phyloP scores from a whole-genome alignment of 2,329 filamentous ascomycete species.

The Penicillium glabrum region DNA sequence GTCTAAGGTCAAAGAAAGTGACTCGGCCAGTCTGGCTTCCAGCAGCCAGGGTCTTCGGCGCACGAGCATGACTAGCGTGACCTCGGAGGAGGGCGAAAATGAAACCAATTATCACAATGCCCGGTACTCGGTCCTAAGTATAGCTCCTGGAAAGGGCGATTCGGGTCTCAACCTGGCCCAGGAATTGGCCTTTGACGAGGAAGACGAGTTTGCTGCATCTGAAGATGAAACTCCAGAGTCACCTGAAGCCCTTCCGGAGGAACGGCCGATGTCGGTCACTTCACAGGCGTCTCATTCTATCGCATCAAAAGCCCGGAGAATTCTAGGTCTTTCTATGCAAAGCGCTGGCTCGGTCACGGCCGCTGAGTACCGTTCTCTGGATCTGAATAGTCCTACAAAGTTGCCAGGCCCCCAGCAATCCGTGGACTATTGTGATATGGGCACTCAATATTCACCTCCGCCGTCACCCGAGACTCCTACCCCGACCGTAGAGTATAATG shows the following conservation, averaged over 20 bases:
- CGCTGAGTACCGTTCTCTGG: slow-evolving; percentile 23
- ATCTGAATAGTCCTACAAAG: slow-evolving; percentile 50
- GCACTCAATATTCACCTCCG: slow-evolving; percentile 80
- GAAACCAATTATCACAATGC: slow-evolving; percentile 56
- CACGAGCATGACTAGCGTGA: slow-evolving; percentile 55
- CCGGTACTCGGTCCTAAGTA: slow-evolving; percentile 69
- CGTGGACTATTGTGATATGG: slow-evolving; percentile 68
- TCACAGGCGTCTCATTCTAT: slow-evolving; percentile 37
- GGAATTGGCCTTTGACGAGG: slow-evolving; percentile 83
- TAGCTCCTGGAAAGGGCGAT: slow-evolving; percentile 58
- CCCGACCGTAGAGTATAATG: slow-evolving; percentile 10
- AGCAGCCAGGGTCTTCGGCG: slow-evolving; percentile 65
- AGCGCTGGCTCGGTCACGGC: slow-evolving; percentile 26
- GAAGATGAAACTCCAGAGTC: slow-evolving; percentile 66
- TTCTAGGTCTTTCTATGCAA: slow-evolving; percentile 46
- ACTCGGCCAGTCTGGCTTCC: slow-evolving; percentile 70
- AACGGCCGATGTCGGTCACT: slow-evolving; percentile 42
- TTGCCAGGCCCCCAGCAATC: slow-evolving; percentile 40
- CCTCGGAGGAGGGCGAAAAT: slow-evolving; percentile 50
- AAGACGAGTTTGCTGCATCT: slow-evolving; percentile 63
- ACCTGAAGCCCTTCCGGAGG: slow-evolving; percentile 44
- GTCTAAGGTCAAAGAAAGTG: slow-evolving; percentile 62
- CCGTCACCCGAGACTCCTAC: slow-evolving; percentile 59
- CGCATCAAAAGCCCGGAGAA: slow-evolving; percentile 44
- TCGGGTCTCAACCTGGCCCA: slow-evolving; percentile 77